Evolutionary conservation across 306 rosid species (phyloP), one percentile per base, ranked within the genome.

Genomic region (Trifolium subterraneum): DNA sequence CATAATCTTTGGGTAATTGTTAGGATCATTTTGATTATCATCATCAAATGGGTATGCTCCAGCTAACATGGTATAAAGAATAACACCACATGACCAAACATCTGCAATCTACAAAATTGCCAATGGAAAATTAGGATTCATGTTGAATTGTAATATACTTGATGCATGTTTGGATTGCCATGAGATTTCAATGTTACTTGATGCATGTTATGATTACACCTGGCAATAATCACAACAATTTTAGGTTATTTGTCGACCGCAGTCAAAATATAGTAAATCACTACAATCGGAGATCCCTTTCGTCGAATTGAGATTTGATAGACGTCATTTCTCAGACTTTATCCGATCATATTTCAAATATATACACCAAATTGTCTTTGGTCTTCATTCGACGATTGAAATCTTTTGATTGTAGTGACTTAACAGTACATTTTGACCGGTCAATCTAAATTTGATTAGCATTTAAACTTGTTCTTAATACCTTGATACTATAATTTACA

Each of bases 1-100:
- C 61, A 90, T 86, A 25, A 79, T 86, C 86, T 87, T 88, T 12
- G 89, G 89, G 64, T 86, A 82, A 74, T 94, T 77, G 71, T 79
- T 82, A 22, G 96, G 93, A 84, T 94, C 97, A 62, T 90, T 90
- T 14, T 93, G 93, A 79, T 94, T 96, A 27, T 27, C 31, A 4
- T 0, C 6, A 79, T 88, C 96, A 79, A 94, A 92, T n/a, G 99
- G 99, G 77, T 94, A 94, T 61, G 87, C 86, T 85, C 99, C 99
- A 25, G 90, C 90, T 72, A 92, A 74, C 98, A 94, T 94, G 62
- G 88, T 93, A 25, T 92, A 94, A 29, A 94, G 80, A 29, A 93
- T 90, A 59, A 94, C 99, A 54, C 99, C 99, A 81, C 96, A 87
- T 6, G 99, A 94, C 99, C 99, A 94, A 87, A 92, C 96, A 84